Conservation (phyloP, 192 early-diverging fungal genomes). For the Lobosporangium transversale region DNA sequence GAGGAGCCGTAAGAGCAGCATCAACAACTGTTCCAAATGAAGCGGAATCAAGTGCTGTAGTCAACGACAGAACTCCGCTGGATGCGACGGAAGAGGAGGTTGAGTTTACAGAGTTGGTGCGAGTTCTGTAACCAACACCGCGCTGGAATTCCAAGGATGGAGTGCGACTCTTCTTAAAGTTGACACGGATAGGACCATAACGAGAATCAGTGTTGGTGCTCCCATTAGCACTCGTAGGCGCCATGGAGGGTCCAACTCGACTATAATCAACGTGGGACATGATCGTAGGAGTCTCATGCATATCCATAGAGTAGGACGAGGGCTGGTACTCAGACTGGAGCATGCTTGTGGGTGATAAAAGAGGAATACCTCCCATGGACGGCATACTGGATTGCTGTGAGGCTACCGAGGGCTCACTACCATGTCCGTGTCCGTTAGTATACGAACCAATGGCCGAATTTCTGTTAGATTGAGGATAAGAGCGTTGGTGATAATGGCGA, state of each 20-base stretch:
- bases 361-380: constrained; percentile 23
- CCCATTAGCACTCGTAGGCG: not conserved
- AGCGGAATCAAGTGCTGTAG: constrained; percentile 12
- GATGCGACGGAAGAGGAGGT: constrained; percentile 36
- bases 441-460: constrained; percentile 8
- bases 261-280: constrained; percentile 42
- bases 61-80: constrained; percentile 24
- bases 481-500: constrained; percentile 19
- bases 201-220: constrained; percentile 4
- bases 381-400: constrained; percentile 23
- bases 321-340: constrained; percentile 41
- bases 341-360: constrained; percentile 41
- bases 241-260: constrained; percentile 18
- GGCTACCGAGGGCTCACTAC: constrained; percentile 20
- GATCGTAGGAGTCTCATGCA: constrained; percentile 44
- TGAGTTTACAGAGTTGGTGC: constrained; percentile 46
- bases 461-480: constrained; percentile 21
- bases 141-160: constrained; percentile 29
- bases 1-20: not conserved
- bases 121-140: constrained; percentile 30
- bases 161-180: constrained; percentile 26
- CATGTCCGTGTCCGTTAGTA: not conserved
- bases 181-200: constrained; percentile 19
- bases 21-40: not conserved
- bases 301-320: constrained; percentile 21